Conservation (phyloP, 2,329 filamentous ascomycete species). For the Tricladium varicosporioides region DNA sequence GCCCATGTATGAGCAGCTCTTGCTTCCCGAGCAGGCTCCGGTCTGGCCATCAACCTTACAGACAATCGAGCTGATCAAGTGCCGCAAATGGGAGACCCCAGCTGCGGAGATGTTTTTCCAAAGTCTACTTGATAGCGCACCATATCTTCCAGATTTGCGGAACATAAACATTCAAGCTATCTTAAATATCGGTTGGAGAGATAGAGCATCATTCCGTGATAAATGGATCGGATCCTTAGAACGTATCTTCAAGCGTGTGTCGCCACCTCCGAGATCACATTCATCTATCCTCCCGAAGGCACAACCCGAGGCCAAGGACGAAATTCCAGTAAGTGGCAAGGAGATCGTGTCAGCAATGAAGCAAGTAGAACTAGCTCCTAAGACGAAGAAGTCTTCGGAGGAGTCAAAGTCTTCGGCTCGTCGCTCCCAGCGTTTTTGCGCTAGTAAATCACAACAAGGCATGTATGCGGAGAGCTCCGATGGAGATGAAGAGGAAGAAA, state of each 20-base stretch:
- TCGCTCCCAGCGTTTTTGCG: conserved; percentile 20
- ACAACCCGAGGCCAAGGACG: not conserved
- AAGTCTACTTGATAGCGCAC: conserved; percentile 72
- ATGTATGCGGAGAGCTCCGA: conserved; percentile 29
- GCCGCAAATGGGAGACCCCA: conserved; percentile 70
- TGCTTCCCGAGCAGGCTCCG: conserved; percentile 65
- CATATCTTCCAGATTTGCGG: conserved; percentile 64
- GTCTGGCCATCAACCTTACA: conserved; percentile 75
- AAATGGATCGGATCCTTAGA: conserved; percentile 73
- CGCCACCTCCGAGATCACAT: conserved; percentile 31
- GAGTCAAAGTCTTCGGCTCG: conserved; percentile 5
- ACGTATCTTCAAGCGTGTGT: conserved; percentile 59
- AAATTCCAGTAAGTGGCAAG: not conserved
- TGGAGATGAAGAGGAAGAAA: conserved; percentile 8
- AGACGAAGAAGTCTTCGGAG: not conserved
- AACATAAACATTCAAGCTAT: conserved; percentile 70
- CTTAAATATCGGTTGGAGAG: conserved; percentile 77
- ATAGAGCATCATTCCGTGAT: conserved; percentile 75
- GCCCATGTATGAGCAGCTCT: conserved; percentile 68
- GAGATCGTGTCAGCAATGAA: not conserved
- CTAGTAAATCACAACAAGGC: conserved; percentile 15
- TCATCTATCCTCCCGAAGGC: not conserved
- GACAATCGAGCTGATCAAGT: conserved; percentile 70
- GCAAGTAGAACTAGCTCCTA: not conserved
- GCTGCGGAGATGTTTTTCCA: conserved; percentile 76